Conservation (phyloP, 139 green algal genomes). For the Gonium pectorale region DNA sequence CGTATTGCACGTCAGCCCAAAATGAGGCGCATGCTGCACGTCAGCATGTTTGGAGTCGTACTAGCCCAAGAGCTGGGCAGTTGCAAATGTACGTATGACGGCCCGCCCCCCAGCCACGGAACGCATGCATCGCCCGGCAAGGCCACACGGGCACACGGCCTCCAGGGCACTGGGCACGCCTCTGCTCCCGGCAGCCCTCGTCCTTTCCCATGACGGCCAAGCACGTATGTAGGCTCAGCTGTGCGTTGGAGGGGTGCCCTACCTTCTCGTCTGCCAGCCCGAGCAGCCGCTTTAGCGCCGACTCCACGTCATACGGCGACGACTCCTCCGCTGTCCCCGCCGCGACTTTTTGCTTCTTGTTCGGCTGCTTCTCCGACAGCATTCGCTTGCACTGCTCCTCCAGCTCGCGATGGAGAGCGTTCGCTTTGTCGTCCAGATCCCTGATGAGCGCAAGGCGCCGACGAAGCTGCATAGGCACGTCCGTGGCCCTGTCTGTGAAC, state of each 20-base stretch:
- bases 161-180: too few species aligned
- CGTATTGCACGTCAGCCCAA: too few species aligned
- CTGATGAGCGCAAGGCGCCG: slow-evolving; percentile 72
- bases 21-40: too few species aligned
- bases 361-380: slow-evolving; percentile 11
- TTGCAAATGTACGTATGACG: too few species aligned
- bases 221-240: too few species aligned
- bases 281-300: background rate
- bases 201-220: too few species aligned
- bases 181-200: too few species aligned
- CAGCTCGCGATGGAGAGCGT: slow-evolving; percentile 57
- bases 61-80: too few species aligned
- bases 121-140: too few species aligned
- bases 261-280: slow-evolving; percentile 39
- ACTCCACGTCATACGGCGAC: slow-evolving; percentile 29
- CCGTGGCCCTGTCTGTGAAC: slow-evolving; percentile 66
- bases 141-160: too few species aligned
- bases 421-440: slow-evolving; percentile 72
- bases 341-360: background rate
- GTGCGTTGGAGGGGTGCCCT: background rate
- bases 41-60: too few species aligned
- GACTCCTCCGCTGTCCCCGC: background rate
- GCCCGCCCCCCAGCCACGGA: too few species aligned
- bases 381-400: slow-evolving; percentile 60
- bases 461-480: slow-evolving; percentile 72